These are phyloP conservation scores for Shiraia sp. DNA, from an alignment of 2,329 filamentous ascomycete species.

Conservation along the genomic window DNA sequence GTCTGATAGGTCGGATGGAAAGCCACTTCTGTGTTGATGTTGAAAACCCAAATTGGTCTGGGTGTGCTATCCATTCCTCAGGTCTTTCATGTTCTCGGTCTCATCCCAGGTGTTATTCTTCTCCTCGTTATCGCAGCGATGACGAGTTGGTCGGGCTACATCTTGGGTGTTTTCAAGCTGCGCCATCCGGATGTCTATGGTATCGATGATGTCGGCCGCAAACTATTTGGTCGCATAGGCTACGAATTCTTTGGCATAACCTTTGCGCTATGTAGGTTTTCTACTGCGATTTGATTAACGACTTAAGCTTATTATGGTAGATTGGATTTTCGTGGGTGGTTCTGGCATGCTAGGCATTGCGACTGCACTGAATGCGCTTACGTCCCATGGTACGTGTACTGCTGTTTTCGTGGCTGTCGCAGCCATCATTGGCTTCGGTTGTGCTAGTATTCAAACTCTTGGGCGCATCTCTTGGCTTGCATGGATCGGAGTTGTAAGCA, in stretches of 20 bases:
- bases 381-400: conserved; percentile 65
- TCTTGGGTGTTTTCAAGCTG: conserved; percentile 58
- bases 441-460: conserved; percentile 50
- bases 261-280: conserved; percentile 41
- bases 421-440: conserved; percentile 55
- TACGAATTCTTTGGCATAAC: conserved; percentile 50
- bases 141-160: conserved; percentile 55
- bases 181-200: conserved; percentile 60
- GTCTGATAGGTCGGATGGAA: conserved; percentile 29
- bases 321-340: conserved; percentile 63
- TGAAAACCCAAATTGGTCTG: conserved; percentile 39
- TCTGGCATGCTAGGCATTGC: conserved; percentile 65
- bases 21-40: conserved; percentile 32
- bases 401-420: conserved; percentile 67
- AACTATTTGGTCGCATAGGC: conserved; percentile 58
- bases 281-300: conserved; percentile 12
- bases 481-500: conserved; percentile 27
- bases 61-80: conserved; percentile 56
- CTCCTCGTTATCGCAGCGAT: conserved; percentile 48
- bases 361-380: conserved; percentile 51
- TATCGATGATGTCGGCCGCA: conserved; percentile 60
- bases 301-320: conserved; percentile 4
- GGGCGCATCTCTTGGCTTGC: conserved; percentile 29
- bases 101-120: conserved; percentile 55
- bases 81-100: conserved; percentile 51